Evolutionary conservation across 441 rosid species (phyloP), one percentile per base, ranked within the genome.

Genomic region (Syzygium malaccense): DNA sequence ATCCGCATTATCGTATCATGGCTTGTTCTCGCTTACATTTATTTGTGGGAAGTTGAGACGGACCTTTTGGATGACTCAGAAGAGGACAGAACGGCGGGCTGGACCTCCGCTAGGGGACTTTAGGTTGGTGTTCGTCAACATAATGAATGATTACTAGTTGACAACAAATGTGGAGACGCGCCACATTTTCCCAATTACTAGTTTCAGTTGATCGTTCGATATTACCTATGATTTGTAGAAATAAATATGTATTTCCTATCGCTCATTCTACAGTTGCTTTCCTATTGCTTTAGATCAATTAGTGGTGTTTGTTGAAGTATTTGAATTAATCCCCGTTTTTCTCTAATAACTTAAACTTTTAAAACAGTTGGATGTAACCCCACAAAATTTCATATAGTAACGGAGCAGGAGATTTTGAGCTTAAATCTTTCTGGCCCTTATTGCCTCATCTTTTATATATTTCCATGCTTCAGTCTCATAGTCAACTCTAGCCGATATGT

Each of bases 351-450:
- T 62, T n/a, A n/a, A n/a, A 14, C 4, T 15, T 13, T 55, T 55
- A 15, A 60, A 6, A 28, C 4, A 3, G 66, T 0, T 56, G 2
- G 17, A 26, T 28, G 8, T 28, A 60, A 28, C 28, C 66, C 12
- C 66, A 17, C 56, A 60, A 60, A 60, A 60, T 60, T 56, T 56
- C 28, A 0, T 4, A 56, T 56, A 28, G 4, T 55, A 25, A 1
- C 11, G 20, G 8, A 55, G 23, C 20, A 55, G 7, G 23, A 55
- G 8, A 55, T 55, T 55, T 55, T 55, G 28, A 56, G 28, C 26
- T 58, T 17, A 26, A 0, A 55, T 55, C 26, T 55, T 55, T 55
- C 26, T 0, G 0, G 26, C 4, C 0, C n/a, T 26, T 4, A 12
- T 58, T 25, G 30, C 64, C 64, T 28, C n/a, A 58, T 13, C 6